Base-by-base conservation (phyloP, 2,329 filamentous ascomycete species). In the Fusarium sp. region DNA sequence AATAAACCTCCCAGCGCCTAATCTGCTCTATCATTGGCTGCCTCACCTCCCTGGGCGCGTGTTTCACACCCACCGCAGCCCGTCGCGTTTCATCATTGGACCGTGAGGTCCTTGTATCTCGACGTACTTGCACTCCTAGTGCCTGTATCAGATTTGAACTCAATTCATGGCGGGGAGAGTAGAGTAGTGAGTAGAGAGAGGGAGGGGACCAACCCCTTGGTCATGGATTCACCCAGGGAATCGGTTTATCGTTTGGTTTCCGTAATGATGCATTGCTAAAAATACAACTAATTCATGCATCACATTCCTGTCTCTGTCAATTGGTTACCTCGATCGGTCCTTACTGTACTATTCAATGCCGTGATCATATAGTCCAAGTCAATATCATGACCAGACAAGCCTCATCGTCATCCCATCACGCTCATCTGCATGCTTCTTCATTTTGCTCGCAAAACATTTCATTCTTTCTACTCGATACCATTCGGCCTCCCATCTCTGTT, bases 1-100 rank as follows among this genome's bases (percentile, higher is more conserved):
- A 66, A 66, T 53, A 60, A 44, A 62, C 61, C 57, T 59, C 70
- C 60, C 71, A 71, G 77, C 76, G 75, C 77, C 72, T 79, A 79
- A 67, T 65, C 56, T 64, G n/a, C 13, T 48, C 55, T 53, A 54
- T 57, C 42, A 79, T 78, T 79, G 77, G 77, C 55, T 63, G 41
- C 52, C 29, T 55, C 57, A 52, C 49, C 61, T 62, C 48, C 44
- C 61, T 55, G 45, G 63, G 65, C 70, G 74, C 72, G 70, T 70
- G 73, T 76, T 75, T 76, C 74, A 76, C 73, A 67, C 72, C 70
- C 66, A 61, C 64, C 73, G 66, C 52, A 53, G 48, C 67, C 34
- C 57, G 58, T 59, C 42, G 57, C 62, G 73, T 75, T 73, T 75
- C 71, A 74, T 75, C 65, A 70, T 71, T 73, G 68, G 72, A 70